Evolutionary conservation across 2,329 filamentous ascomycete species (phyloP).

Genomic region (Talaromyces sp.): DNA sequence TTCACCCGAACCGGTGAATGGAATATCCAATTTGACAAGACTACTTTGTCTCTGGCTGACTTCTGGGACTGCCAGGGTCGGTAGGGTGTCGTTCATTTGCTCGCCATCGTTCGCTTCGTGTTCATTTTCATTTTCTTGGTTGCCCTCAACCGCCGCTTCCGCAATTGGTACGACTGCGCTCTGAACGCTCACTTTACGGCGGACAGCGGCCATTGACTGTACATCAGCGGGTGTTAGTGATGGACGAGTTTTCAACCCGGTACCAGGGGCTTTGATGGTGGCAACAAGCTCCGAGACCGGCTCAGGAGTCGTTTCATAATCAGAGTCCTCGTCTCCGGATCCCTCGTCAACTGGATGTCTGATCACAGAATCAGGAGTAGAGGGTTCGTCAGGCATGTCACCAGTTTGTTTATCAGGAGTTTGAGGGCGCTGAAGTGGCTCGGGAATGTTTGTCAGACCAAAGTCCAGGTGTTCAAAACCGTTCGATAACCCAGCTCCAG

Average conservation of each 20-base stretch:
- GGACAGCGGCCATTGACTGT: conserved; percentile 76
- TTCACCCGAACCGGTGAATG: conserved; percentile 65
- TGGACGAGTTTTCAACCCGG: conserved; percentile 80
- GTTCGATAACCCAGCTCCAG: conserved; percentile 15
- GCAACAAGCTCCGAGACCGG: conserved; percentile 77
- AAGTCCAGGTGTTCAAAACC: conserved; percentile 46
- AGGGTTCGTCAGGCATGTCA: conserved; percentile 55
- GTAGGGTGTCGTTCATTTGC: conserved; percentile 19
- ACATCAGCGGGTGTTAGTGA: conserved; percentile 85
- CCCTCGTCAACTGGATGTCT: conserved; percentile 63
- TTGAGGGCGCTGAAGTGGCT: conserved; percentile 39
- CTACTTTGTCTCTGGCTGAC: conserved; percentile 60
- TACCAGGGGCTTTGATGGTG: conserved; percentile 83
- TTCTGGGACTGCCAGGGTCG: conserved; percentile 23
- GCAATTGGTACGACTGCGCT: conserved; percentile 41
- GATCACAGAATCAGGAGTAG: conserved; percentile 86
- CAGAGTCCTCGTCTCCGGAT: conserved; percentile 28
- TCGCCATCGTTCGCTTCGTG: conserved; percentile 10
- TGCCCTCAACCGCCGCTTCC: conserved; percentile 25
- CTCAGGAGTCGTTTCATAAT: conserved; percentile 39
- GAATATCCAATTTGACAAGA: conserved; percentile 77
- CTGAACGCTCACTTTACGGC: conserved; percentile 79
- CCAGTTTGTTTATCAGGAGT: conserved; percentile 56
- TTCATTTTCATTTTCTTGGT: conserved; percentile 21
- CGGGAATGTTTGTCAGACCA: conserved; percentile 35